Evolutionary conservation across 306 rosid genomes (phyloP).

Genomic region (Arachis hypogaea): DNA sequence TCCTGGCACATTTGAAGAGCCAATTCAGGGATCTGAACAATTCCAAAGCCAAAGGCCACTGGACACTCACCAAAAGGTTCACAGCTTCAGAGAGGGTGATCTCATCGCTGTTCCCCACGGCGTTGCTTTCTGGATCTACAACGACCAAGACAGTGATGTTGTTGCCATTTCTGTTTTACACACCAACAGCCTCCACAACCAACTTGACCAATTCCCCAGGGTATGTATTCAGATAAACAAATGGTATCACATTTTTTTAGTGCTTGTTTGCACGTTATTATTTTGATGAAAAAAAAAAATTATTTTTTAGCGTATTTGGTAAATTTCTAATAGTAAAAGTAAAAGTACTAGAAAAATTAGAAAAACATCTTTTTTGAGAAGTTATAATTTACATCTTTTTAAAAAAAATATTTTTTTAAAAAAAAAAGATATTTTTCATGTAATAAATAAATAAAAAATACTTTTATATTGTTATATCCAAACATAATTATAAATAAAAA

Average conservation of each 20-base stretch:
- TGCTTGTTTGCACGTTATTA: too few species aligned
- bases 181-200: constrained; percentile 52
- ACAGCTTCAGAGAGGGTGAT: constrained; percentile 35
- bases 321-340: too few species aligned
- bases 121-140: constrained; percentile 44
- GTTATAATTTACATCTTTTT: too few species aligned
- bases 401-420: too few species aligned
- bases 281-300: too few species aligned
- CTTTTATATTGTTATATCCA: too few species aligned
- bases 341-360: too few species aligned
- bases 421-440: too few species aligned
- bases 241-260: neutral
- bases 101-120: constrained; percentile 45
- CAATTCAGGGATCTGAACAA: constrained; percentile 23
- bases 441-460: too few species aligned
- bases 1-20: constrained; percentile 41
- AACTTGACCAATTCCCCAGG: constrained; percentile 67
- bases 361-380: too few species aligned
- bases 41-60: neutral
- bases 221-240: constrained; percentile 35
- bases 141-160: constrained; percentile 20
- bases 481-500: too few species aligned
- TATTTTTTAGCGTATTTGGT: too few species aligned
- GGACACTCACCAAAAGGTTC: constrained; percentile 49
- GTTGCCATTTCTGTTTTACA: constrained; percentile 51